These are phyloP conservation scores for Termitomyces sp. DNA, from an alignment of 768 basidiomycete species.

Conservation along the genomic window DNA sequence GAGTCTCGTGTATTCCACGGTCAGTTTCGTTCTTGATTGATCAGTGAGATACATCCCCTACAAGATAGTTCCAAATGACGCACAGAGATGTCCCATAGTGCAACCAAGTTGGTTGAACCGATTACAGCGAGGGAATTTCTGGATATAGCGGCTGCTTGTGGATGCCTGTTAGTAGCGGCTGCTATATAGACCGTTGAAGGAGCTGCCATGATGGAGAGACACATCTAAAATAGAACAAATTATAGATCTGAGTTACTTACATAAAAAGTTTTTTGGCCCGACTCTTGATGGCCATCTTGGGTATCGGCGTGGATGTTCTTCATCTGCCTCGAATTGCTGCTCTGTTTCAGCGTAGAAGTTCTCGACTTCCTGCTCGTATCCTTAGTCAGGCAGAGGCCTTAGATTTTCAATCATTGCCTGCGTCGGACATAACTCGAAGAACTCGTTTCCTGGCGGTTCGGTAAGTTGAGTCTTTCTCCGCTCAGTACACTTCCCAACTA, in stretches of 20 bases:
- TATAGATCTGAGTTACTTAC: constrained; percentile 9
- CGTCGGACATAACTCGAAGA: constrained; percentile 17
- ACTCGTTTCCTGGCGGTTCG: constrained; percentile 66
- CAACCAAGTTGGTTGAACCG: constrained; percentile 40
- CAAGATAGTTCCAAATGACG: constrained; percentile 5
- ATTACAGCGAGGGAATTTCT: constrained; percentile 38
- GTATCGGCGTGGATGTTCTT: constrained; percentile 74
- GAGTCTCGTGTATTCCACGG: constrained; percentile 58
- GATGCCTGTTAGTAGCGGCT: constrained; percentile 43
- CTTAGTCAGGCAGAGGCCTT: constrained; percentile 46
- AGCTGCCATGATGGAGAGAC: constrained; percentile 19
- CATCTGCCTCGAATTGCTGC: constrained; percentile 60
- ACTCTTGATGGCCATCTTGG: constrained; percentile 53
- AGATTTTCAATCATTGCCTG: constrained; percentile 32
- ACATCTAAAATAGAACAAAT: constrained; percentile 6
- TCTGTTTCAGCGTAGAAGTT: constrained; percentile 44
- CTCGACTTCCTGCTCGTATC: constrained; percentile 54
- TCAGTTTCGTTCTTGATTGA: constrained; percentile 39
- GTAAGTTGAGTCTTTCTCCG: constrained; percentile 33
- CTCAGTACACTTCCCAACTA: not conserved
- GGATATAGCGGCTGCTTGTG: constrained; percentile 44
- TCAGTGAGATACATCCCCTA: not conserved
- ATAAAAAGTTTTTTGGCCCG: not conserved
- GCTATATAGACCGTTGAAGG: constrained; percentile 36
- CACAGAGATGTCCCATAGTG: constrained; percentile 41